Evolutionary conservation across 345 rosid species (phyloP).

Genomic region (Angophora floribunda): DNA sequence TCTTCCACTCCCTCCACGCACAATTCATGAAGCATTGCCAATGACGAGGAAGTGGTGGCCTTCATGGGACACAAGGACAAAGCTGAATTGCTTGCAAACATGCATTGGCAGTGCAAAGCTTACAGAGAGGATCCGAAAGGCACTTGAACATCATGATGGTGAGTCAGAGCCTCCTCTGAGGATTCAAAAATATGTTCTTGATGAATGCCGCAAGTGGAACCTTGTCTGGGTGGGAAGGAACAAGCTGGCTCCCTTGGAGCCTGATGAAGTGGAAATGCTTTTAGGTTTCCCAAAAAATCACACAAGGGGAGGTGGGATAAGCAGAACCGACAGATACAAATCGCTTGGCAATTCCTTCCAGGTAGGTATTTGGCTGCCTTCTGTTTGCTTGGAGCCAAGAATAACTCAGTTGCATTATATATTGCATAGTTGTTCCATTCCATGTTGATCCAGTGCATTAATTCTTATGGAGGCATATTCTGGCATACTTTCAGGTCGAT

Average conservation of each 20-base stretch:
- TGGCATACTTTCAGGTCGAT: slow-evolving; percentile 49
- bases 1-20: slow-evolving; percentile 60
- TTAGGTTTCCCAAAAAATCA: slow-evolving; percentile 87
- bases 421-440: neutral
- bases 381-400: neutral
- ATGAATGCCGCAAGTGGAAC: slow-evolving; percentile 82
- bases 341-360: slow-evolving; percentile 94
- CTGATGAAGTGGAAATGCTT: slow-evolving; percentile 88
- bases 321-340: slow-evolving; percentile 73
- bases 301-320: slow-evolving; percentile 92
- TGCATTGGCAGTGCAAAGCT: slow-evolving; percentile 54
- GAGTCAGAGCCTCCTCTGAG: slow-evolving; percentile 35
- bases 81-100: slow-evolving; percentile 77
- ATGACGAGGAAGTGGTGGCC: slow-evolving; percentile 85
- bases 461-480: neutral
- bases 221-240: slow-evolving; percentile 92
- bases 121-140: slow-evolving; percentile 62
- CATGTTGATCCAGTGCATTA: neutral
- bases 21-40: slow-evolving; percentile 69
- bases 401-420: neutral
- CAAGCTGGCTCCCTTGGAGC: slow-evolving; percentile 79
- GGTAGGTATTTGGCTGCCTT: slow-evolving; percentile 12
- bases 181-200: slow-evolving; percentile 44
- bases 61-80: slow-evolving; percentile 68
- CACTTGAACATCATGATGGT: slow-evolving; percentile 35